Evolutionary conservation across 192 early-diverging fungal genomes (phyloP), one percentile per base, ranked within the genome.

Genomic region (Globomyces pollinis-pini): DNA sequence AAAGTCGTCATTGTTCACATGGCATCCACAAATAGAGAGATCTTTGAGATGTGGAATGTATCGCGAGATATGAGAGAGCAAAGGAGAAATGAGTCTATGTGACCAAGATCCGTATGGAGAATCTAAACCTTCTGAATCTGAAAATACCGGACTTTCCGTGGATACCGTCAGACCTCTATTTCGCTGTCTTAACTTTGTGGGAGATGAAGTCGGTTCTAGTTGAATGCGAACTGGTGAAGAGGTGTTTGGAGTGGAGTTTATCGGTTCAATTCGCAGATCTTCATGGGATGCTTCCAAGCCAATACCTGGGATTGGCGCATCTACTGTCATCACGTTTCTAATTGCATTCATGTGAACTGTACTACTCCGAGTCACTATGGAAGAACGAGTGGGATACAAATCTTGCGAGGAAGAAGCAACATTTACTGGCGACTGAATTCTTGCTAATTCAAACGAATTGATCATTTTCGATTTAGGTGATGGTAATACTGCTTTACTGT

Each of bases 41-140:
- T 26, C 31, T 16, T 57, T 39, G 8, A 57, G 55, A 23, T 57
- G 55, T 24, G 55, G 55, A 20, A 57, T 39, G 15, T 23, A 24
- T 15, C 32, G 29, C 33, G 9, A 21, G 7, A 57, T 38, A 13
- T 41, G n/a, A n/a, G 55, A 38, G 3, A 57, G 38, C 18, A 41
- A 44, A 6, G 55, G 55, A 5, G 24, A 31, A 30, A 57, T 33
- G 28, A 57, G 41, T 30, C 55, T 23, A 24, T 57, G 28, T 9
- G 16, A 20, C 55, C 55, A 57, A n/a, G 38, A 36, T 16, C 55
- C 55, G 31, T 57, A 57, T 4, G 55, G 55, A 28, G 44, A 47
- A 28, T 47, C 28, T 8, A 47, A 26, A 15, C 28, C 44, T 47
- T 47, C 44, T n/a, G 8, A n/a, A n/a, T n/a, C 28, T 26, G 23